These are phyloP conservation scores for Coemansia asiatica DNA, from an alignment of 192 early-diverging fungal genomes.

Conservation along the genomic window DNA sequence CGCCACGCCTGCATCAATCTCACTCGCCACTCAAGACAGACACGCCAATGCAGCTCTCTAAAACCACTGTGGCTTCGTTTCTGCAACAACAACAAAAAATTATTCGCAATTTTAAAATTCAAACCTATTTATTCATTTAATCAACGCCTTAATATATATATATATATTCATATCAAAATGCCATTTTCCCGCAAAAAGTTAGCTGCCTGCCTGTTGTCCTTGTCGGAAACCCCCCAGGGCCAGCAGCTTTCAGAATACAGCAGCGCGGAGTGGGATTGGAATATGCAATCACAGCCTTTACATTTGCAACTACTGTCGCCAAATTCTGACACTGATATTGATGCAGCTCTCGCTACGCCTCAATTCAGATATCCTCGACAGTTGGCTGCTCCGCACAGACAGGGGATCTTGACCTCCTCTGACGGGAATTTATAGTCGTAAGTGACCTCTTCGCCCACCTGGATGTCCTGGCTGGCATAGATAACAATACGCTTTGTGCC, in stretches of 20 bases:
- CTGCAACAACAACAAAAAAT: neutral
- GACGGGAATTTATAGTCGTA: slow-evolving; percentile 92
- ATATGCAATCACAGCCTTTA: too few species aligned
- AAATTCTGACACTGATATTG: too few species aligned
- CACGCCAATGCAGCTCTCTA: neutral
- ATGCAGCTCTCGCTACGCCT: neutral
- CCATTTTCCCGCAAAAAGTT: slow-evolving; percentile 2
- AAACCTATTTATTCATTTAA: too few species aligned
- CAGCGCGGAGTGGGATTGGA: too few species aligned
- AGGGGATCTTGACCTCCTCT: slow-evolving; percentile 86
- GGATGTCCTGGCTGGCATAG: slow-evolving; percentile 93
- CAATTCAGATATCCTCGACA: slow-evolving; percentile 82
- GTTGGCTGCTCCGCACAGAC: slow-evolving; percentile 83
- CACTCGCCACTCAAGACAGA: neutral
- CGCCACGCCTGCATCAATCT: neutral
- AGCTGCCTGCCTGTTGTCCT: too few species aligned
- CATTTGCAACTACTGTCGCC: too few species aligned
- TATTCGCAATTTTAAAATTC: neutral
- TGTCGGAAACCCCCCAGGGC: too few species aligned
- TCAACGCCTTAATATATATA: too few species aligned
- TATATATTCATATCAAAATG: neutral
- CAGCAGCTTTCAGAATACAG: neutral
- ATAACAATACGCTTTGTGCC: slow-evolving; percentile 96
- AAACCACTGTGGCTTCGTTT: neutral
- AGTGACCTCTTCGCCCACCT: slow-evolving; percentile 95